Conservation (phyloP, 202 grass and related monocot genomes). For the Panicum virgatum region DNA sequence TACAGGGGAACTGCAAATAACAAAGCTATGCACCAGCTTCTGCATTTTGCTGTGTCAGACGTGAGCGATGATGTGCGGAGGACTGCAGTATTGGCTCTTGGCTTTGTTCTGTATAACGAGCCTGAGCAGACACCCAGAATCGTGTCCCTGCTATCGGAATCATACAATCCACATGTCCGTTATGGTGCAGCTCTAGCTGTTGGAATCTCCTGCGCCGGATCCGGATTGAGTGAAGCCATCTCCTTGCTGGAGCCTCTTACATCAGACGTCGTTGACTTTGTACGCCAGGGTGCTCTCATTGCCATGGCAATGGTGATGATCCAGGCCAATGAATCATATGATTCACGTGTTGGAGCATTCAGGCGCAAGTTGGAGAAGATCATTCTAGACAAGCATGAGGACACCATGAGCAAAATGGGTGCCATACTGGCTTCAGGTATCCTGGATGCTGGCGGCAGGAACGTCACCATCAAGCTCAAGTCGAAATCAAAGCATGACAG, state of each 20-base stretch:
- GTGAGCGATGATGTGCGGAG: conserved; percentile 99
- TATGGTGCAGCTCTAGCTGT: conserved; percentile 99
- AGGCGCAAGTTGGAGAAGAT: conserved; percentile 94
- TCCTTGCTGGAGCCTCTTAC: conserved; percentile 98
- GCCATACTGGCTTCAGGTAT: conserved; percentile 97
- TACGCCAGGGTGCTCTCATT: conserved; percentile 93
- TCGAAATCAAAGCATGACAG: conserved; percentile 87
- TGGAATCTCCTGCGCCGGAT: conserved; percentile 94
- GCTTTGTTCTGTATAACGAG: conserved; percentile 96
- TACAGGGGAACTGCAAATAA: conserved; percentile 98
- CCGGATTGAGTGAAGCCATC: conserved; percentile 90
- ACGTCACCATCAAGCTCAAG: conserved; percentile 82
- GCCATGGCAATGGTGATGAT: conserved; percentile 99
- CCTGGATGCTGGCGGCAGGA: conserved; percentile 88
- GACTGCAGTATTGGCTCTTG: conserved; percentile 97
- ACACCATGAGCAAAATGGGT: conserved; percentile 99
- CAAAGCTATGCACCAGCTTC: conserved; percentile 97
- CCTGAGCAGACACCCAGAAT: conserved; percentile 99
- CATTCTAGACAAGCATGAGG: conserved; percentile 94
- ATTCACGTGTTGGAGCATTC: conserved; percentile 78
- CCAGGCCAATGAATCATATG: conserved; percentile 83
- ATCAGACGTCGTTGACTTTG: conserved; percentile 93
- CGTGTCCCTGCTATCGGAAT: conserved; percentile 92
- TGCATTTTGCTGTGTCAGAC: conserved; percentile 98
- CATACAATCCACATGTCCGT: conserved; percentile 98